These are phyloP conservation scores for Datura wrightii DNA, from an alignment of 257 asterid genomes.

Conservation along the genomic window DNA sequence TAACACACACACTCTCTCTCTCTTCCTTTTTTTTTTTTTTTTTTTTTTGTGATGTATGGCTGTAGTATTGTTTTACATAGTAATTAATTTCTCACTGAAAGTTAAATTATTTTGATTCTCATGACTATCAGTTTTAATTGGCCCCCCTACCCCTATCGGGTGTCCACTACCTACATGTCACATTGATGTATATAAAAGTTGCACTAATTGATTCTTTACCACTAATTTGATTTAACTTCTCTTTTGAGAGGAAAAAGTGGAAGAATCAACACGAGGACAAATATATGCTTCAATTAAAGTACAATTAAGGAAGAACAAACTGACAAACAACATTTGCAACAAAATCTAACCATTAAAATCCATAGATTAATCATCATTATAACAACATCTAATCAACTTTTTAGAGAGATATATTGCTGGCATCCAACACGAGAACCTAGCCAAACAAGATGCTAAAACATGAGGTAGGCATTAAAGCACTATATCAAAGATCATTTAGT, in stretches of 20 bases:
- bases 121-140: neutral
- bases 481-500: neutral
- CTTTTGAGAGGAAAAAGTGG: slow-evolving; percentile 25
- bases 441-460: slow-evolving; percentile 29
- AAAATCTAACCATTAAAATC: slow-evolving; percentile 7
- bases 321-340: slow-evolving; percentile 30
- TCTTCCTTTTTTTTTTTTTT: no score
- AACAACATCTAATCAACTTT: slow-evolving; percentile 27
- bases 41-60: no score
- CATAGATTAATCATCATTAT: slow-evolving; percentile 31
- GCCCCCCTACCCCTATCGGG: no score
- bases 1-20: no score
- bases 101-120: neutral
- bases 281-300: neutral
- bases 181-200: neutral
- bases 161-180: slow-evolving; percentile 13
- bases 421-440: neutral
- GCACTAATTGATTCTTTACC: slow-evolving; percentile 15
- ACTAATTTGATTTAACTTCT: slow-evolving; percentile 26
- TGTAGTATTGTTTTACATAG: no score
- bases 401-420: neutral
- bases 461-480: slow-evolving; percentile 23
- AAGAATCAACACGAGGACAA: neutral
- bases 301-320: slow-evolving; percentile 23
- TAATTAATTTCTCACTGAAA: no score